Evolutionary conservation across 805 yeast genomes (phyloP).

Genomic region (Diddensiella caesifluorescens): DNA sequence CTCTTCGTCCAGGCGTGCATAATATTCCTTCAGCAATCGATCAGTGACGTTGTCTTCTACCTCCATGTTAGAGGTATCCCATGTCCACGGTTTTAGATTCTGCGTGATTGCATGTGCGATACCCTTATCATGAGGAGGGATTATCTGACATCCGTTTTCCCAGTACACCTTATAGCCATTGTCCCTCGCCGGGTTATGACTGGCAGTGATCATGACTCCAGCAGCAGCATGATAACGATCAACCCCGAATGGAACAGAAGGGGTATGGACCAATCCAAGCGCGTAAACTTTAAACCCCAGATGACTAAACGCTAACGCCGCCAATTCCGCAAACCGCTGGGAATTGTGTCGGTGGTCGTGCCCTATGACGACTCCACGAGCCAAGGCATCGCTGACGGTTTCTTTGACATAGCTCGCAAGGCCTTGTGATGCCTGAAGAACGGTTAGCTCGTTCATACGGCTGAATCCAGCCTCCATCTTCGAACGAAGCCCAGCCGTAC

Average conservation of each 20-base stretch:
- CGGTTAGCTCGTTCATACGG: slow-evolving; percentile 84
- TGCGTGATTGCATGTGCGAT: slow-evolving; percentile 61
- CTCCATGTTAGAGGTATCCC: slow-evolving; percentile 42
- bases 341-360: slow-evolving; percentile 90
- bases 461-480: slow-evolving; percentile 87
- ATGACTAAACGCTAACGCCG: slow-evolving; percentile 67
- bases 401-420: slow-evolving; percentile 33
- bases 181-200: slow-evolving; percentile 50
- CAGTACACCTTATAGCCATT: slow-evolving; percentile 95
- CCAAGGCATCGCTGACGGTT: slow-evolving; percentile 27
- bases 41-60: slow-evolving; percentile 33
- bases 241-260: slow-evolving; percentile 85
- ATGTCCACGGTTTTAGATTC: slow-evolving; percentile 57
- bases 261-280: slow-evolving; percentile 60
- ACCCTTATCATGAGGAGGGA: slow-evolving; percentile 79
- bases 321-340: slow-evolving; percentile 65
- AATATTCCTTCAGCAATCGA: slow-evolving; percentile 15
- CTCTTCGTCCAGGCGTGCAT: slow-evolving; percentile 10
- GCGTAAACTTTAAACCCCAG: slow-evolving; percentile 64
- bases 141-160: slow-evolving; percentile 90
- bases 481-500: slow-evolving; percentile 90
- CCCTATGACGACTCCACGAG: slow-evolving; percentile 64
- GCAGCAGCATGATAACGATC: slow-evolving; percentile 57
- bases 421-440: slow-evolving; percentile 71
- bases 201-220: slow-evolving; percentile 92